Percentiles rank a stretch among this genome's conserved stretches.
phyloP scores from a whole-genome alignment of 441 rosid genomes.

The Breynia disticha region DNA sequence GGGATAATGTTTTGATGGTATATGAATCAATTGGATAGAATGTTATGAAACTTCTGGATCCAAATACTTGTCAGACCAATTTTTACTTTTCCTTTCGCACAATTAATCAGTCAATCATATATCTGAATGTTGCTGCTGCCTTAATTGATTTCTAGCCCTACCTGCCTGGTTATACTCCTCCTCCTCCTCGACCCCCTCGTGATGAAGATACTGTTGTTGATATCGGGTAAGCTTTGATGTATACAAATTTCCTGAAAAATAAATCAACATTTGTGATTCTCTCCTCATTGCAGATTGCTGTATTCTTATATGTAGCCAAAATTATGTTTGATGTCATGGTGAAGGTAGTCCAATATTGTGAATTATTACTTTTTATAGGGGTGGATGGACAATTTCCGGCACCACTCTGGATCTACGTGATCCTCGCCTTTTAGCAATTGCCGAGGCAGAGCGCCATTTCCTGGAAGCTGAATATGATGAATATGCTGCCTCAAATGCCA shows the following conservation, averaged over 20 bases:
- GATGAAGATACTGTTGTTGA: slow-evolving; percentile 68
- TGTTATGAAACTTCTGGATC: too few relatives aligned
- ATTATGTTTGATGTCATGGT: too few relatives aligned
- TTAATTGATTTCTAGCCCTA: slow-evolving; percentile 39
- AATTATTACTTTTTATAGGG: slow-evolving; percentile 37
- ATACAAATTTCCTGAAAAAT: neutral
- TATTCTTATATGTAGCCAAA: too few relatives aligned
- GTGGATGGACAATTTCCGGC: slow-evolving; percentile 95
- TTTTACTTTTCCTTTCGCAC: too few relatives aligned
- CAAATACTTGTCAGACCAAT: too few relatives aligned
- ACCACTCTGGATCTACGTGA: slow-evolving; percentile 64
- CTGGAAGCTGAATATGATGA: slow-evolving; percentile 80
- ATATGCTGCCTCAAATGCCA: slow-evolving; percentile 74
- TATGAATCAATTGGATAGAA: too few relatives aligned
- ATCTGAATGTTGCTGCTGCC: slow-evolving; percentile 10
- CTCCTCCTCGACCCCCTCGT: slow-evolving; percentile 47
- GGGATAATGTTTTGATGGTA: too few relatives aligned
- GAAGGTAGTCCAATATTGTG: slow-evolving; percentile 6
- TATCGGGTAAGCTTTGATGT: slow-evolving; percentile 48
- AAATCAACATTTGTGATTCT: neutral
- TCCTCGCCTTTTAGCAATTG: slow-evolving; percentile 80
- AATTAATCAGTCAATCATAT: neutral
- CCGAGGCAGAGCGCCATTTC: slow-evolving; percentile 83
- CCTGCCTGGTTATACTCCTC: slow-evolving; percentile 70
- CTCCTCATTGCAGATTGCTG: neutral